A percentile compares a stretch with the other conserved stretches of the same genome.
These are phyloP conservation scores for Solanum clarkiae DNA, from an alignment of 257 asterid species.

Conservation along the genomic window DNA sequence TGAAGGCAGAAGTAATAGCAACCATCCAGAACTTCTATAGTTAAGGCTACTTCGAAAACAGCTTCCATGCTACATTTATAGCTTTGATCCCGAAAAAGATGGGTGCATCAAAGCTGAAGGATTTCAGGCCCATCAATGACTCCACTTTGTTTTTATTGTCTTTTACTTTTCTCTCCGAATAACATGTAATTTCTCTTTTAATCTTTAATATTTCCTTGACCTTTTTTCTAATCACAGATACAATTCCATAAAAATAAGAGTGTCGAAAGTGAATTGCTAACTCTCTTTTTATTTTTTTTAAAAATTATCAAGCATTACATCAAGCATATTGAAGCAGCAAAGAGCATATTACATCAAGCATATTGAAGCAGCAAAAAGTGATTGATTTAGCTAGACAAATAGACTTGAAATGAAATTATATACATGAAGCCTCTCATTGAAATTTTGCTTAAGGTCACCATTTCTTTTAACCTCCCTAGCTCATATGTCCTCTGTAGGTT, in stretches of 20 bases:
- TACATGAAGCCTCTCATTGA: background rate
- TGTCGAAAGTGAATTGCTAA: background rate
- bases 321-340: background rate
- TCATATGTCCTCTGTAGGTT: slow-evolving; percentile 46
- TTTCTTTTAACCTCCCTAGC: background rate
- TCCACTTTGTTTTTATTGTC: background rate
- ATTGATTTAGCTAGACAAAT: background rate
- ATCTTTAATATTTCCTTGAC: background rate
- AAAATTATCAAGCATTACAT: background rate
- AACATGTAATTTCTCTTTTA: background rate
- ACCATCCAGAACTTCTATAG: too few relatives aligned
- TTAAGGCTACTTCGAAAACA: too few relatives aligned
- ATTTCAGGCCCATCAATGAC: background rate
- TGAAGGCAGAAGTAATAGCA: too few relatives aligned
- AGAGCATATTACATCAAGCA: background rate
- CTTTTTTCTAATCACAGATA: background rate
- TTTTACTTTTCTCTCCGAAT: background rate
- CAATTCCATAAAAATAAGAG: background rate
- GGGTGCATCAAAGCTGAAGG: too few relatives aligned
- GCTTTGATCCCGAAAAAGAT: too few relatives aligned
- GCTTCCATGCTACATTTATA: too few relatives aligned
- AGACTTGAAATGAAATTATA: background rate
- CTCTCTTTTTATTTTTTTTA: background rate
- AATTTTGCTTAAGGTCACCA: background rate
- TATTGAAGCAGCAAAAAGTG: background rate